Conservation (phyloP, 2,329 filamentous ascomycete species). For the Bipolaris oryzae region DNA sequence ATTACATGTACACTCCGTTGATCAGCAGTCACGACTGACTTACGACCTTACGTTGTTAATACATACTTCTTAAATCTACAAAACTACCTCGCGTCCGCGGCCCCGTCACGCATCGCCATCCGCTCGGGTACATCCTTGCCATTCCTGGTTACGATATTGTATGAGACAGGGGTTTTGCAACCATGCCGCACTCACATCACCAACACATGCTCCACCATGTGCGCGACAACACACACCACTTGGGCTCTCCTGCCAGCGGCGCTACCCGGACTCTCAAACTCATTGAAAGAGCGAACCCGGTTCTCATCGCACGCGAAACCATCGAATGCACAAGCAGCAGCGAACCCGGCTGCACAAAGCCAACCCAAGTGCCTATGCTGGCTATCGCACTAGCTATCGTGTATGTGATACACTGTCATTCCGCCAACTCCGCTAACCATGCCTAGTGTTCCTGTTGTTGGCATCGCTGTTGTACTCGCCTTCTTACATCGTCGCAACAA, state of each 20-base stretch:
- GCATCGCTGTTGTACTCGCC: constrained; percentile 70
- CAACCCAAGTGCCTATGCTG: constrained; percentile 39
- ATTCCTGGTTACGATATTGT: constrained; percentile 17
- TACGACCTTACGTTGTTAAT: constrained; percentile 48
- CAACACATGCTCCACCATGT: constrained; percentile 42
- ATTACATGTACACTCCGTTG: constrained; percentile 15
- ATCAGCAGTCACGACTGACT: constrained; percentile 34
- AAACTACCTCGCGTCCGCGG: constrained; percentile 1
- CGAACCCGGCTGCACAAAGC: constrained; percentile 45
- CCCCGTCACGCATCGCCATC: constrained; percentile 16
- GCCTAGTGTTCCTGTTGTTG: constrained; percentile 74
- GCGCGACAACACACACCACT: constrained; percentile 24
- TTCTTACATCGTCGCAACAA: constrained; percentile 81
- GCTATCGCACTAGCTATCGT: constrained; percentile 43
- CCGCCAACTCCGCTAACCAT: constrained; percentile 29
- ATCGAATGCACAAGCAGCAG: constrained; percentile 42
- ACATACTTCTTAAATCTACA: constrained; percentile 19
- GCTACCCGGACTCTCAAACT: constrained; percentile 27
- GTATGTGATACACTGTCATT: constrained; percentile 28
- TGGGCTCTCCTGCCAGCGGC: constrained; percentile 19
- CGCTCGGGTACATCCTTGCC: constrained; percentile 26
- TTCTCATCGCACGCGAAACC: constrained; percentile 34
- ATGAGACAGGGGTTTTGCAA: constrained; percentile 29
- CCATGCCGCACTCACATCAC: constrained; percentile 41
- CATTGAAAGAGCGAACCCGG: constrained; percentile 32